Conservation (phyloP, 768 basidiomycete species). For the Tylopilus balloui region DNA sequence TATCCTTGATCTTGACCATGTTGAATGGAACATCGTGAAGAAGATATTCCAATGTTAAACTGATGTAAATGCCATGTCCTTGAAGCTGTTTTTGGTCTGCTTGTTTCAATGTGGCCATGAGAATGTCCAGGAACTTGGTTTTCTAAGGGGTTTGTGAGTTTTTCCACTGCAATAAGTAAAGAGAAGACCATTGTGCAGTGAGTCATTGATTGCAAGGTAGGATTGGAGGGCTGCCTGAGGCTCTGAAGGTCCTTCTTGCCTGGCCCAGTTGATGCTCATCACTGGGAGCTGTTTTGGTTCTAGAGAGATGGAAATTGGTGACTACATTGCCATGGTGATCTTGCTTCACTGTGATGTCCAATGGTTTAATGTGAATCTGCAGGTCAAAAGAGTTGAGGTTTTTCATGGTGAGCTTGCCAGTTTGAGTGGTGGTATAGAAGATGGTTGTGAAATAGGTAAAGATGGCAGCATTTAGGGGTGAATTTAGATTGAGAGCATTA, state of each 20-base stretch:
- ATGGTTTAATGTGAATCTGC: constrained; percentile 25
- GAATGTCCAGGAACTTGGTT: too few species aligned
- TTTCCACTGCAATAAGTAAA: too few species aligned
- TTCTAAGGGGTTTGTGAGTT: too few species aligned
- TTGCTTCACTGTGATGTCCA: constrained; percentile 11
- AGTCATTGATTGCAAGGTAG: constrained; percentile 30
- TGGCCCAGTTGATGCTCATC: constrained; percentile 35
- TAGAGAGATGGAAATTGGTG: constrained; percentile 10
- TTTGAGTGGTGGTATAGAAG: constrained; percentile 33
- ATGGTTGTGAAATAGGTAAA: constrained; percentile 36
- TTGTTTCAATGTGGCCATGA: too few species aligned
- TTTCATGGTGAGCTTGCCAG: constrained; percentile 38
- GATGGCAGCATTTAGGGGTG: constrained; percentile 7
- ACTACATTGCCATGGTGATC: constrained; percentile 25
- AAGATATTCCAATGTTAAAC: background rate
- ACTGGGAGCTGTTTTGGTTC: constrained; percentile 6
- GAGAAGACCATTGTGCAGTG: too few species aligned
- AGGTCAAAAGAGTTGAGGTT: constrained; percentile 30
- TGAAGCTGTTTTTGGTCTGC: background rate
- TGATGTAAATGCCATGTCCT: background rate
- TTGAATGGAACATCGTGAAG: background rate
- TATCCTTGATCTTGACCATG: background rate
- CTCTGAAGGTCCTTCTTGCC: constrained; percentile 26
- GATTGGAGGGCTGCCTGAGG: constrained; percentile 25
- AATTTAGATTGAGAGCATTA: background rate